Percentiles rank a stretch among this genome's conserved stretches.
These are phyloP conservation scores for Lipomyces sp. DNA, from an alignment of 805 yeast species.

Conservation along the genomic window DNA sequence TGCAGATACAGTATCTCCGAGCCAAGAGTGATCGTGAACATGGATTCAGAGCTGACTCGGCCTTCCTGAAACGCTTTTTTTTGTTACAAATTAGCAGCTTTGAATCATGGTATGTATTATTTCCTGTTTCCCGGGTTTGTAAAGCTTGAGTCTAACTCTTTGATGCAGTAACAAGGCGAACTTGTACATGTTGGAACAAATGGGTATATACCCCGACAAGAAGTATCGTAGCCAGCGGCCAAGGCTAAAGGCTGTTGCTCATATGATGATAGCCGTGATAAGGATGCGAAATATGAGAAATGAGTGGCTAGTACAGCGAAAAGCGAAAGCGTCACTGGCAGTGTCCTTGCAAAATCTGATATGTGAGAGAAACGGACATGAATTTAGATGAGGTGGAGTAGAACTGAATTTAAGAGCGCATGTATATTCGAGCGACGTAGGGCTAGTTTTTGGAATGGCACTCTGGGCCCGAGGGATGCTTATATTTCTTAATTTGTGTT, in stretches of 20 bases:
- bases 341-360: background rate
- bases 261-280: slow-evolving; percentile 43
- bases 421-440: background rate
- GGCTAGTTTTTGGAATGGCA: background rate
- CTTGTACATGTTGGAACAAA: slow-evolving; percentile 41
- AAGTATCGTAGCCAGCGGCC: slow-evolving; percentile 24
- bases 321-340: background rate
- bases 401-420: background rate
- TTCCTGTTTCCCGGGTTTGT: background rate
- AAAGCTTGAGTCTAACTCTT: slow-evolving; percentile 4
- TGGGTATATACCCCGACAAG: slow-evolving; percentile 43
- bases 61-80: slow-evolving; percentile 45
- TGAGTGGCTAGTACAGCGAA: slow-evolving; percentile 21
- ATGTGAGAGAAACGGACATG: background rate
- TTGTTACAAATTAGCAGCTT: slow-evolving; percentile 42
- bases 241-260: slow-evolving; percentile 40
- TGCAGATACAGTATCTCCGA: slow-evolving; percentile 38
- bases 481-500: background rate
- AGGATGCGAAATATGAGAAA: slow-evolving; percentile 40
- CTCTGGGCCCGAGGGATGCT: background rate
- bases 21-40: slow-evolving; percentile 36
- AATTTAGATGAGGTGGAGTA: background rate
- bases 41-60: slow-evolving; percentile 41
- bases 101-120: slow-evolving; percentile 38
- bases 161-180: slow-evolving; percentile 39